Conservation (phyloP, 768 basidiomycete species). For the Inosperma sp. region DNA sequence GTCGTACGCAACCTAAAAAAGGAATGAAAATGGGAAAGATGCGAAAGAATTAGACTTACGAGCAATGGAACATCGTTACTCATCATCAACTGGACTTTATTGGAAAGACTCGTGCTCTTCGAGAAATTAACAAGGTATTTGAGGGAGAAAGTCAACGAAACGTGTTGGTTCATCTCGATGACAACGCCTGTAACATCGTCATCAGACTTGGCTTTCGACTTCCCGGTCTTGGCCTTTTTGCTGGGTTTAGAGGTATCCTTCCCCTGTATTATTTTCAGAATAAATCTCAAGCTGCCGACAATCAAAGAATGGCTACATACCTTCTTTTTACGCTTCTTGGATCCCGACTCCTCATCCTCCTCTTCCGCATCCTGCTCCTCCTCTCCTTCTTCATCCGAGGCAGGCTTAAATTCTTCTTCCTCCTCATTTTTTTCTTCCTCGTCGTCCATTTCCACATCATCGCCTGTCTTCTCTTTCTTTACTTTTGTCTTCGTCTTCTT, state of each 20-base stretch:
- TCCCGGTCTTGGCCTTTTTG: constrained; percentile 59
- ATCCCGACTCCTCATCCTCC: constrained; percentile 44
- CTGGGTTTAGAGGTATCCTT: constrained; percentile 38
- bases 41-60: constrained; percentile 17
- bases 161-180: constrained; percentile 87
- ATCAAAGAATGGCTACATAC: constrained; percentile 24
- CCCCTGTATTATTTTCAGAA: constrained; percentile 19
- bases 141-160: constrained; percentile 89
- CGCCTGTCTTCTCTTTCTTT: constrained; percentile 14
- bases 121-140: constrained; percentile 98
- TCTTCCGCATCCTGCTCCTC: constrained; percentile 51
- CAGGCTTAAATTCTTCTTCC: constrained; percentile 44
- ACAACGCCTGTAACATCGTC: constrained; percentile 51
- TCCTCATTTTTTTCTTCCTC: constrained; percentile 45
- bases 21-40: constrained; percentile 4
- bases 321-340: constrained; percentile 76
- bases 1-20: constrained; percentile 72
- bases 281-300: neutral
- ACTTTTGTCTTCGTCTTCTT: constrained; percentile 44
- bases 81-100: constrained; percentile 27
- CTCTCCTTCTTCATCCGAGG: constrained; percentile 52
- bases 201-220: constrained; percentile 48
- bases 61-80: constrained; percentile 27
- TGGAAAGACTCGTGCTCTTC: constrained; percentile 75
- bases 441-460: constrained; percentile 40